A percentile compares a stretch with the other conserved stretches of the same genome.
Conservation (phyloP, 192 early-diverging fungal genomes). For the Dissophora globulifera region DNA sequence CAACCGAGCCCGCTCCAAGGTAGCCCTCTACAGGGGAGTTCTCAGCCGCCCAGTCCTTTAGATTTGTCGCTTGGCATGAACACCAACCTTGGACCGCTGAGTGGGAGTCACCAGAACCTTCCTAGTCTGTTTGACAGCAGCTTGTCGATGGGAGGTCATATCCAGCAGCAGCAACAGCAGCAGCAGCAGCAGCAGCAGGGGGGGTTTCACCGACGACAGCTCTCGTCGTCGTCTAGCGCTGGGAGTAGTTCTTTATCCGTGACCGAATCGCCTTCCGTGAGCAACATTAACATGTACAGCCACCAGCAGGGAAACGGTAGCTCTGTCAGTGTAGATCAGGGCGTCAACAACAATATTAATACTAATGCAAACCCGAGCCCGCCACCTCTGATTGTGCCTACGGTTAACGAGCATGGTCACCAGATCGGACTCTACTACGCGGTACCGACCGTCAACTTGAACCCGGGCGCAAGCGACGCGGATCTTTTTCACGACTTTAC, state of each 20-base stretch:
- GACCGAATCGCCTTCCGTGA: conserved; percentile 14
- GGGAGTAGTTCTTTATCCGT: not conserved
- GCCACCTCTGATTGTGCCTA: conserved; percentile 28
- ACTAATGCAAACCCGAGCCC: not conserved
- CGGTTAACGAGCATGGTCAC: conserved; percentile 31
- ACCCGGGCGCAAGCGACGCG: conserved; percentile 35
- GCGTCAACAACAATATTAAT: not conserved
- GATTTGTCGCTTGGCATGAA: conserved; percentile 24
- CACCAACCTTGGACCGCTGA: conserved; percentile 21
- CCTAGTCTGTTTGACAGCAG: conserved; percentile 30
- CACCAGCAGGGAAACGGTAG: no score
- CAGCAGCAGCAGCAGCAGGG: conserved; percentile 6
- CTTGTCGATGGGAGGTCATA: conserved; percentile 23
- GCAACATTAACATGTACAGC: not conserved
- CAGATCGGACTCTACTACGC: conserved; percentile 43
- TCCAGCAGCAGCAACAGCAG: conserved; percentile 13
- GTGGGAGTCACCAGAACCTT: conserved; percentile 26
- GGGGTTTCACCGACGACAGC: conserved; percentile 7
- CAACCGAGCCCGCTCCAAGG: conserved; percentile 23
- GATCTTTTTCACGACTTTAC: conserved; percentile 49
- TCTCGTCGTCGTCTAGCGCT: not conserved
- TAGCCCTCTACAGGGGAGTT: conserved; percentile 35
- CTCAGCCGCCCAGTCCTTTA: conserved; percentile 42
- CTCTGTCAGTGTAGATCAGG: no score
- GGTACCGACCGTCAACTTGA: conserved; percentile 36